Percentiles rank a stretch among this genome's conserved stretches.
phyloP scores from a whole-genome alignment of 2,329 filamentous ascomycete species.

The Trichoderma atrobrunneum region DNA sequence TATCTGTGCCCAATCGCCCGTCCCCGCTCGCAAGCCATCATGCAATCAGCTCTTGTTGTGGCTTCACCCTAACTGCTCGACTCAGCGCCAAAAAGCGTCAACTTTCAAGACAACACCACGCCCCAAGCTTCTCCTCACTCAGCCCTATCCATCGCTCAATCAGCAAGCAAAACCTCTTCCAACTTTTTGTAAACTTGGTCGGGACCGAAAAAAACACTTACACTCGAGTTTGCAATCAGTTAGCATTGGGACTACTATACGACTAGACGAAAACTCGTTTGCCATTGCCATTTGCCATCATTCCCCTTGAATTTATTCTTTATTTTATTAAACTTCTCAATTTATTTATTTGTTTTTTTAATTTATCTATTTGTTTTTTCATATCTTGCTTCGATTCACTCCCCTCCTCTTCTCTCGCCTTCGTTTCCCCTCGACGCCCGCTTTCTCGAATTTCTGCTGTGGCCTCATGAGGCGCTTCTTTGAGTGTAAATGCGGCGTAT shows the following conservation, averaged over 20 bases:
- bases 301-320: background rate
- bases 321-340: background rate
- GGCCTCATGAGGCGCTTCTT: background rate
- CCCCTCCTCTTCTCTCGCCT: background rate
- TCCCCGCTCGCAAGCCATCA: background rate
- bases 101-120: background rate
- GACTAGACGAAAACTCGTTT: background rate
- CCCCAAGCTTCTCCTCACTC: background rate
- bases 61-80: background rate
- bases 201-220: background rate
- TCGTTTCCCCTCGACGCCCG: background rate
- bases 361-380: background rate
- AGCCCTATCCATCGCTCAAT: background rate
- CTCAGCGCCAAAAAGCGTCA: background rate
- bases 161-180: background rate
- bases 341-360: background rate
- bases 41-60: conserved; percentile 5
- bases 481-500: background rate
- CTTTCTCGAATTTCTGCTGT: background rate
- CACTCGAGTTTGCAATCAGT: background rate
- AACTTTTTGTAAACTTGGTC: background rate
- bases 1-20: background rate
- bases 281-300: conserved; percentile 6
- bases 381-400: background rate
- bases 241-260: background rate